phyloP scores from a whole-genome alignment of 306 rosid species.

The Elaeagnus macrophylla region DNA sequence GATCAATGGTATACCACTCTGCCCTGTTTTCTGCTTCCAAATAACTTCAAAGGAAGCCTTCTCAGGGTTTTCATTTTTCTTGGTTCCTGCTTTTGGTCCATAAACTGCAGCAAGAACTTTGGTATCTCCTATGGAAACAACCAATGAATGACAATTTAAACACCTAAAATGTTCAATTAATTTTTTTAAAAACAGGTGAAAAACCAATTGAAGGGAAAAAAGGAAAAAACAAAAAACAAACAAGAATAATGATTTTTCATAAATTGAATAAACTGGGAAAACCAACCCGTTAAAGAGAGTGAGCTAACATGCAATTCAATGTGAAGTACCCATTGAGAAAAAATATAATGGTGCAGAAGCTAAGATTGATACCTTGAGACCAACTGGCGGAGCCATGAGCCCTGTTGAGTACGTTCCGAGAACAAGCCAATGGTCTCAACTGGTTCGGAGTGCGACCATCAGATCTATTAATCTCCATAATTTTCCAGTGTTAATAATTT shows the following conservation, averaged over 20 bases:
- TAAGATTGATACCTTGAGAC: constrained; percentile 48
- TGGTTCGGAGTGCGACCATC: constrained; percentile 75
- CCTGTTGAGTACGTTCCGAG: constrained; percentile 58
- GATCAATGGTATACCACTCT: constrained; percentile 33
- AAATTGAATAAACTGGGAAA: background rate
- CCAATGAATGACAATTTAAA: background rate
- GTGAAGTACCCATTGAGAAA: background rate
- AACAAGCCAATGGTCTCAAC: constrained; percentile 70
- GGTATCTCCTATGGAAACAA: constrained; percentile 50
- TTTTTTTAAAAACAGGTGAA: no score
- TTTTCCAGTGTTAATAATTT: background rate
- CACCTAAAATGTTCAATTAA: background rate
- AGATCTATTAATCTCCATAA: constrained; percentile 52
- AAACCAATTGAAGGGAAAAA: no score
- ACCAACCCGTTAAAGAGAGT: background rate
- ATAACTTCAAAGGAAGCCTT: constrained; percentile 85
- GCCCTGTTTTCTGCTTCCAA: constrained; percentile 94
- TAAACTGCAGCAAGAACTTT: constrained; percentile 81
- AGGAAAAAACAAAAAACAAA: no score
- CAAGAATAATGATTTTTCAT: background rate
- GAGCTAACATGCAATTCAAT: background rate
- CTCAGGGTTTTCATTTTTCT: constrained; percentile 85
- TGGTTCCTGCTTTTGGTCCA: constrained; percentile 77
- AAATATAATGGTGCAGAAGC: background rate
- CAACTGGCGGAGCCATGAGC: constrained; percentile 93